A percentile compares a stretch with the other conserved stretches of the same genome.
These are phyloP conservation scores for Aphanomyces invadans DNA, from an alignment of 352 stramenopile genomes.

Conservation along the genomic window DNA sequence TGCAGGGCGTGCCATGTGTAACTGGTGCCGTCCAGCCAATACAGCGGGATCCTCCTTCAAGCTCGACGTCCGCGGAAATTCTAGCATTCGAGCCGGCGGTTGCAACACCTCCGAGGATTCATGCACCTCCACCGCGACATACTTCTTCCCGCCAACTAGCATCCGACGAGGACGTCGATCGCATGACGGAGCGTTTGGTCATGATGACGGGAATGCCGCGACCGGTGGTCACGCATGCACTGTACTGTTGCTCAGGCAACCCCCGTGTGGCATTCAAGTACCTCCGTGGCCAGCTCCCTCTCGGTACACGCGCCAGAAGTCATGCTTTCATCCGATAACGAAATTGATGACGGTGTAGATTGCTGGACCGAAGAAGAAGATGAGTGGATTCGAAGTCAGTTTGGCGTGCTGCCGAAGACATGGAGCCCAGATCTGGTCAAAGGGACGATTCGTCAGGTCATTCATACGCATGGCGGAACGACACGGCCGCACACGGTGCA, in stretches of 20 bases:
- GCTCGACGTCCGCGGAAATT: too few species aligned
- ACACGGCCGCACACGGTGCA: constrained; percentile 6
- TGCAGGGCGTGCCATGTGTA: too few species aligned
- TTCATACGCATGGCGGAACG: neutral
- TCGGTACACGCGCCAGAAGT: too few species aligned
- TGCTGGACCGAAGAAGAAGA: constrained; percentile 21
- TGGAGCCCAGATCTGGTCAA: neutral
- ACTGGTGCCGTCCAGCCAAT: too few species aligned
- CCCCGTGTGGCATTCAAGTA: constrained; percentile 9
- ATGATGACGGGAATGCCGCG: constrained; percentile 10
- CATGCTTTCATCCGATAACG: too few species aligned
- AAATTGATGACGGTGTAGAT: constrained; percentile 11
- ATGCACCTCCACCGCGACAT: too few species aligned
- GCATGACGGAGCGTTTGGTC: neutral
- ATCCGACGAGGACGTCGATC: neutral
- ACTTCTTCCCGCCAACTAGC: neutral
- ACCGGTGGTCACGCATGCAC: neutral
- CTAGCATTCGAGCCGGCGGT: neutral
- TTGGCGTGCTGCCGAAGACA: neutral
- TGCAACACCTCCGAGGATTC: too few species aligned
- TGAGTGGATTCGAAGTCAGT: constrained; percentile 8
- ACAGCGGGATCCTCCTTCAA: too few species aligned
- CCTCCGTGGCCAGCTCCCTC: neutral
- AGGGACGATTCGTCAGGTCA: neutral
- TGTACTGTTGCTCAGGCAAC: constrained; percentile 16